Percentiles rank a stretch among this genome's conserved stretches.
These are phyloP conservation scores for Russula sp. DNA, from an alignment of 768 basidiomycete genomes.

Conservation along the genomic window DNA sequence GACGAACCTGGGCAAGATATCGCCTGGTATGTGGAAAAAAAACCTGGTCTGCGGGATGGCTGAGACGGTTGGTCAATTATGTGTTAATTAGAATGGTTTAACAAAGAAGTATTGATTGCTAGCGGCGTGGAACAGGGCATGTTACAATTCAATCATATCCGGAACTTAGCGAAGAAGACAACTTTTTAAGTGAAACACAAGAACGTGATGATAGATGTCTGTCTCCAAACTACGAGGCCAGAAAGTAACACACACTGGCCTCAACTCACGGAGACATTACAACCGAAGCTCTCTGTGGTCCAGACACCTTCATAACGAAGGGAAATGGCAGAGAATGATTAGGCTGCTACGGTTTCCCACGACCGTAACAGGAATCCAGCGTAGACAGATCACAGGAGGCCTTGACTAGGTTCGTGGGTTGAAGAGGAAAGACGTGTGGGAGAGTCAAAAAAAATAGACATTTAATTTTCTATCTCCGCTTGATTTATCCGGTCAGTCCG, in stretches of 20 bases:
- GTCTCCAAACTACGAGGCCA: slow-evolving; percentile 67
- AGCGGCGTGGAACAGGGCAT: too few relatives aligned
- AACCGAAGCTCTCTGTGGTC: slow-evolving; percentile 45
- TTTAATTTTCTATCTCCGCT: slow-evolving; percentile 18
- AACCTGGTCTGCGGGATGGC: not conserved
- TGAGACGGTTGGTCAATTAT: not conserved
- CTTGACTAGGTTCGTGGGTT: slow-evolving; percentile 65
- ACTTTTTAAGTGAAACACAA: not conserved
- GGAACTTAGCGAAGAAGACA: too few relatives aligned
- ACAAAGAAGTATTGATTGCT: not conserved
- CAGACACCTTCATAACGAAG: slow-evolving; percentile 57
- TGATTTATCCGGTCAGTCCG: not conserved
- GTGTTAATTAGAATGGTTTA: not conserved
- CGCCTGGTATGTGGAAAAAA: not conserved
- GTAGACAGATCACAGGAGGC: slow-evolving; percentile 45
- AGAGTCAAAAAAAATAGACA: not conserved
- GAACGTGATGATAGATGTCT: slow-evolving; percentile 42
- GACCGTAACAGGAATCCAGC: slow-evolving; percentile 68
- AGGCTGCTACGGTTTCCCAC: slow-evolving; percentile 55
- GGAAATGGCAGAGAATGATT: slow-evolving; percentile 43
- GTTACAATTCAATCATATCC: not conserved
- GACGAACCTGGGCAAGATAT: not conserved
- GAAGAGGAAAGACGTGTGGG: not conserved
- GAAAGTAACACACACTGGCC: slow-evolving; percentile 34
- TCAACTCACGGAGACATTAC: slow-evolving; percentile 63